Percentiles rank a stretch among this genome's conserved stretches.
phyloP scores from a whole-genome alignment of 2,329 filamentous ascomycete species.

The Aspergillus viridinutans region DNA sequence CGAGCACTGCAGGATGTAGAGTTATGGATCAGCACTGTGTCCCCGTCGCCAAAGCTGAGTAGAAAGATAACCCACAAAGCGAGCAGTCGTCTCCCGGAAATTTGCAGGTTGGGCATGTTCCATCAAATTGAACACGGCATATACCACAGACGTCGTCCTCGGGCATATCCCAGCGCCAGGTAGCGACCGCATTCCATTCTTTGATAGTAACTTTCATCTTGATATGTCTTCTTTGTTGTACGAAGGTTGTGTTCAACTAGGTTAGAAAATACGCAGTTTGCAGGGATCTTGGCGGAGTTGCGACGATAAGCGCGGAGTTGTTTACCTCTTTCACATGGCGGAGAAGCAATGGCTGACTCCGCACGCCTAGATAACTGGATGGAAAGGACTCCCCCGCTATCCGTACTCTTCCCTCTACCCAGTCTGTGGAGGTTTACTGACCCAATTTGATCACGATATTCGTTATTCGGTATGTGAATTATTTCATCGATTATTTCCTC shows the following conservation, averaged over 20 bases:
- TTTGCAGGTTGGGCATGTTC: slow-evolving; percentile 96
- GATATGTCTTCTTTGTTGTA: slow-evolving; percentile 8
- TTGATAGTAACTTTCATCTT: slow-evolving; percentile 92
- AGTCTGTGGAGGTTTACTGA: not conserved
- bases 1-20: slow-evolving; percentile 62
- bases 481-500: not conserved
- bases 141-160: slow-evolving; percentile 98
- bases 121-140: slow-evolving; percentile 96
- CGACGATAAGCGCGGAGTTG: slow-evolving; percentile 13
- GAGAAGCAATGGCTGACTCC: slow-evolving; percentile 6
- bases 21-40: not conserved
- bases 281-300: not conserved
- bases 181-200: slow-evolving; percentile 89
- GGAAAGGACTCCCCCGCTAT: slow-evolving; percentile 2
- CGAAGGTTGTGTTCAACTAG: not conserved
- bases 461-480: slow-evolving; percentile 26
- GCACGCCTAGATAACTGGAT: not conserved
- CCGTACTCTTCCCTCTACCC: not conserved
- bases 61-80: slow-evolving; percentile 57
- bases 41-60: not conserved
- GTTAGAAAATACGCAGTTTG: not conserved
- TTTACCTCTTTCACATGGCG: slow-evolving; percentile 9
- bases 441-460: slow-evolving; percentile 5
- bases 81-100: slow-evolving; percentile 95
- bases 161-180: slow-evolving; percentile 96